Conservation (phyloP, 805 yeast genomes). For the Blastobotrys parvus region DNA sequence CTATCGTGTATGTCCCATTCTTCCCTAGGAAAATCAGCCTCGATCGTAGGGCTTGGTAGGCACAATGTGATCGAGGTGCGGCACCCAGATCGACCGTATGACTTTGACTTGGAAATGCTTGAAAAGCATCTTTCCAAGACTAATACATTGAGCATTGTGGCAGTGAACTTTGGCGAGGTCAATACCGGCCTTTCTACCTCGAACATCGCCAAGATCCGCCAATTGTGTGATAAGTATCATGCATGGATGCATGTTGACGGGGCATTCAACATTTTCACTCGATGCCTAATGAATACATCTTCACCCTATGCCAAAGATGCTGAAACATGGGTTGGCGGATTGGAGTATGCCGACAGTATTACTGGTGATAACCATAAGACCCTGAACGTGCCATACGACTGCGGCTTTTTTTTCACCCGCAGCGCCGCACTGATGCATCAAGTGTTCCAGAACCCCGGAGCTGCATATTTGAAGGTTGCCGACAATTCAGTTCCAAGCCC, state of each 20-base stretch:
- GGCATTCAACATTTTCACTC: constrained; percentile 18
- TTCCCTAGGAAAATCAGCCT: constrained; percentile 17
- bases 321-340: constrained; percentile 8
- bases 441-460: constrained; percentile 17
- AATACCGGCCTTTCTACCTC: constrained; percentile 19
- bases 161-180: constrained; percentile 18
- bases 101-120: constrained; percentile 13
- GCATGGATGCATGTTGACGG: constrained; percentile 23
- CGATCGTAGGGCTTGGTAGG: constrained; percentile 19
- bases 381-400: constrained; percentile 21
- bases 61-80: constrained; percentile 5
- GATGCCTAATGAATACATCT: constrained; percentile 6
- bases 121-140: constrained; percentile 5
- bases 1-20: constrained; percentile 14
- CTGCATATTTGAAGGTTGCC: constrained; percentile 13
- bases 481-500: constrained; percentile 8
- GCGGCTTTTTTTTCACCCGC: constrained; percentile 15
- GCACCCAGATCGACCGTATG: constrained; percentile 11
- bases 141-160: constrained; percentile 11
- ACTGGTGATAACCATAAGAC: constrained; percentile 21
- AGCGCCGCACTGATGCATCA: constrained; percentile 5
- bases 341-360: constrained; percentile 19
- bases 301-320: constrained; percentile 6
- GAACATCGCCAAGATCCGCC: constrained; percentile 6
- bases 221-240: constrained; percentile 14